Conservation (phyloP, 2,329 filamentous ascomycete genomes). For the Mycosphaerella sp. region DNA sequence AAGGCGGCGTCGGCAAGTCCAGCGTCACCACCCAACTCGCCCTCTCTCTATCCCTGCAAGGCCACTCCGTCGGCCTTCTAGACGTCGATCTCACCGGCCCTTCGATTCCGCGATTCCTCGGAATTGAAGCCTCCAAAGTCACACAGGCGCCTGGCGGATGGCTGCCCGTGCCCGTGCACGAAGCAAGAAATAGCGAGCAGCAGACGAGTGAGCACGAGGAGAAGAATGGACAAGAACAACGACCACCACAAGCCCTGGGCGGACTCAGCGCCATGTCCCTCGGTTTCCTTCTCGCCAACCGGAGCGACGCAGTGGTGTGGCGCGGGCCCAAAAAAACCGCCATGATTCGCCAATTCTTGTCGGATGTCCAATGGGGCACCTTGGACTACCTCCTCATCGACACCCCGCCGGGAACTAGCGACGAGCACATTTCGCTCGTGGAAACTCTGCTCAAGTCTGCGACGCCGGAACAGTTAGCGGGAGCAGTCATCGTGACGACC, state of each 20-base stretch:
- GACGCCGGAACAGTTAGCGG: constrained; percentile 62
- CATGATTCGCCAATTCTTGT: constrained; percentile 95
- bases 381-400: constrained; percentile 93
- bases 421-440: constrained; percentile 93
- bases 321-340: constrained; percentile 97
- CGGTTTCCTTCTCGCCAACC: constrained; percentile 75
- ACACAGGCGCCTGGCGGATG: constrained; percentile 87
- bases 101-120: constrained; percentile 91
- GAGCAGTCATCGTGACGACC: constrained; percentile 91
- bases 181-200: constrained; percentile 34
- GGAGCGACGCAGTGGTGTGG: constrained; percentile 94
- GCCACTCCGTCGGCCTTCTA: constrained; percentile 86
- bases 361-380: constrained; percentile 79
- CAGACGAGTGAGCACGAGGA: constrained; percentile 8
- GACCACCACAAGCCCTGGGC: constrained; percentile 42
- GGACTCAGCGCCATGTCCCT: constrained; percentile 81
- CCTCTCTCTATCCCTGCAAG: constrained; percentile 75
- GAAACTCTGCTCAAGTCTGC: constrained; percentile 51
- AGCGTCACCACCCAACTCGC: constrained; percentile 96
- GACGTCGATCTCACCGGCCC: constrained; percentile 95
- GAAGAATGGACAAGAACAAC: not conserved
- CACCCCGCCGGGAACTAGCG: constrained; percentile 90
- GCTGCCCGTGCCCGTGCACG: constrained; percentile 81
- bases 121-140: constrained; percentile 81
- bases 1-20: constrained; percentile 96